Conservation (phyloP, 306 rosid genomes). For the Quercus rubra region DNA sequence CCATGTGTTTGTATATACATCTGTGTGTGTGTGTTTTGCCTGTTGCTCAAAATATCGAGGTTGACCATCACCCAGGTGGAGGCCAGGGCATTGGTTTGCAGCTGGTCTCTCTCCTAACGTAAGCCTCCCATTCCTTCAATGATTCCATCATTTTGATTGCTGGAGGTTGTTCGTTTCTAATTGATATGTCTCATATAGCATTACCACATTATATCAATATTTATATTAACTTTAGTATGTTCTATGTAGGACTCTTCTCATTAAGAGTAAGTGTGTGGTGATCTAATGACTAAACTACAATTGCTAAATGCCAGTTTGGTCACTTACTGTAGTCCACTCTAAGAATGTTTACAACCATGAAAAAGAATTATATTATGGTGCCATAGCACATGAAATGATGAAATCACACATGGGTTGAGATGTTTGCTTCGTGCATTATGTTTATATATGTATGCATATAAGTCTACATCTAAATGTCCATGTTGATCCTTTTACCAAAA, state of each 20-base stretch:
- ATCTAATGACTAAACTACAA: neutral
- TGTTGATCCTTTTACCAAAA: neutral
- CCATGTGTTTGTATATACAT: conserved; percentile 22
- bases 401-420: neutral
- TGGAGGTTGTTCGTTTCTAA: conserved; percentile 15
- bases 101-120: conserved; percentile 98
- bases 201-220: conserved; percentile 4
- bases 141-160: neutral
- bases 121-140: conserved; percentile 37
- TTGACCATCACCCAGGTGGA: conserved; percentile 97
- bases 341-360: neutral
- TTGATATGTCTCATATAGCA: conserved; percentile 1
- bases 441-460: too few relatives aligned
- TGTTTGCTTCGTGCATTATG: too few relatives aligned
- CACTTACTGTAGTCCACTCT: neutral
- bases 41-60: conserved; percentile 80
- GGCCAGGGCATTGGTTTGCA: conserved; percentile 99
- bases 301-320: neutral
- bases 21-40: conserved; percentile 35
- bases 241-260: neutral
- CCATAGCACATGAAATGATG: neutral
- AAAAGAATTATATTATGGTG: neutral
- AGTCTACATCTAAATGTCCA: too few relatives aligned
- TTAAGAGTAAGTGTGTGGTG: neutral
- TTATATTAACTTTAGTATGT: neutral